Evolutionary conservation across 257 asterid genomes (phyloP), one percentile per base, ranked within the genome.

Genomic region (Lantana camara): DNA sequence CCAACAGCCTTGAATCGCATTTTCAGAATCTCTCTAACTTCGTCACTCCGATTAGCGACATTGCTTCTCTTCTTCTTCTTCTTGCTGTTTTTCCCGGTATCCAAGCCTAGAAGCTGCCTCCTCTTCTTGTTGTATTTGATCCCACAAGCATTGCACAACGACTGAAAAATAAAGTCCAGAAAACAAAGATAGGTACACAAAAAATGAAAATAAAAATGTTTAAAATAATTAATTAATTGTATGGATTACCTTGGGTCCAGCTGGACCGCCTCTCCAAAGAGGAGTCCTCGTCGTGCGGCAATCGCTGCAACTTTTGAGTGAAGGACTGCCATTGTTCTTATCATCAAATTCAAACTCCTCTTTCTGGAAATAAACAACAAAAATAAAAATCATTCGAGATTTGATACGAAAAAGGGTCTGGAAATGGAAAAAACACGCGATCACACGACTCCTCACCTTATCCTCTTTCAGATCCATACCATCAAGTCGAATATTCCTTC

Each of bases 101-200:
- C 90, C 46, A 85, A 35, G 1, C 95, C 95, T 46, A 87, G 48
- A 9, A 66, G 63, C 70, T 86, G 82, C 49, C 95, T 69, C 70
- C 88, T 79, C 91, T 80, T 90, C 76, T 90, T 90, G 29, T 84
- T 83, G 78, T 87, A 85, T 61, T 90, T 90, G 71, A 87, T 90
- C 51, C 97, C 97, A 60, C 97, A 90, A 2, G 97, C 97, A 63
- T 90, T 90, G 41, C 97, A 90, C 1, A 90, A 60, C 14, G 95
- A 79, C 97, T 89, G 81, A 0, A 23, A 52, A 53, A 11, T 29
- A 55, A 34, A 55, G 40, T 29, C 21, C 55, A 5, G 5, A 27
- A 56, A 67, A 24, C 38, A 27, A 32, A 42, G 19, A 56, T 38
- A 40, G n/a, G 7, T 22, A 0, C n/a, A n/a, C n/a, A 32, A 60